Conservation (phyloP, 208 protist genomes). For the Crithidia thermophila region DNA sequence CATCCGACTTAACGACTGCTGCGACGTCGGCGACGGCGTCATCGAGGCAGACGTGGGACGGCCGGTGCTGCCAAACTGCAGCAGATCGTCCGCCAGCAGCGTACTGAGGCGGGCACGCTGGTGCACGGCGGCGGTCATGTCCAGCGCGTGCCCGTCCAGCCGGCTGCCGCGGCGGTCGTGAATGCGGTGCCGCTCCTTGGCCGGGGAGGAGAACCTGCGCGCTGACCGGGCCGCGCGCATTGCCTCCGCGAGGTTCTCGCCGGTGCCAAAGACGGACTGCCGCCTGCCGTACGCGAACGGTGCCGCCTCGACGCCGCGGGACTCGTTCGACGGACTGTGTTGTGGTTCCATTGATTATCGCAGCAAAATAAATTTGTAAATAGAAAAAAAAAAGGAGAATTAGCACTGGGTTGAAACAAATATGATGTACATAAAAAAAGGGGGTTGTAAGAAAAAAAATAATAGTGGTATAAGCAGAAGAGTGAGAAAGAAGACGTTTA, state of each 20-base stretch:
- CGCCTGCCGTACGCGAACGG: constrained; percentile 23
- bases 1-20: too few relatives aligned
- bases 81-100: not conserved
- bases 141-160: not conserved
- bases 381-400: not conserved
- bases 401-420: too few relatives aligned
- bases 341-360: constrained; percentile 8
- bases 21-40: constrained; percentile 2
- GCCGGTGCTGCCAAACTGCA: not conserved
- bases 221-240: not conserved
- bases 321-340: not conserved
- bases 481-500: not conserved
- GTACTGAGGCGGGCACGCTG: not conserved
- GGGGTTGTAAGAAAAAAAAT: constrained; percentile 2
- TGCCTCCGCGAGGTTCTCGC: constrained; percentile 1
- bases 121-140: constrained; percentile 8
- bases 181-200: not conserved
- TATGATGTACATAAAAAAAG: too few relatives aligned
- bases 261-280: not conserved
- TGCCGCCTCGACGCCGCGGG: not conserved
- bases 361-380: too few relatives aligned
- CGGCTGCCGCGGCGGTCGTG: not conserved
- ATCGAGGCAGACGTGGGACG: not conserved
- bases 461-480: not conserved
- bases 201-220: not conserved